These are phyloP conservation scores for Amylostereum chailletii DNA, from an alignment of 1,284 basidiomycete genomes.

Conservation along the genomic window DNA sequence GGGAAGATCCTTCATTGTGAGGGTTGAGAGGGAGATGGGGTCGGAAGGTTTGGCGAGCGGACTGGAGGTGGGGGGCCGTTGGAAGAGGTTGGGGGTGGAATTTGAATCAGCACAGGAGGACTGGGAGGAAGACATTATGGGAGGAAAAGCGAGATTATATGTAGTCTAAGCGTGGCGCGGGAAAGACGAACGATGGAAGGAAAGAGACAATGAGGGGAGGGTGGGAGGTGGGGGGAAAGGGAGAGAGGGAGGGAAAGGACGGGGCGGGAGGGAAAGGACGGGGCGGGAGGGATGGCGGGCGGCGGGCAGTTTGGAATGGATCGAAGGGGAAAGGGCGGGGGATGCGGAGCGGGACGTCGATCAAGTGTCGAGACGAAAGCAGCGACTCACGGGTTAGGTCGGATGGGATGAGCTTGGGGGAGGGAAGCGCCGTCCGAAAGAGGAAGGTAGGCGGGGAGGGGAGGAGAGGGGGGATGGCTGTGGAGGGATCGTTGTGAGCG, in stretches of 20 bases:
- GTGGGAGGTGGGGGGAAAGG: conserved; percentile 5
- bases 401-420: no score
- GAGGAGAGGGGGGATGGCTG: no score
- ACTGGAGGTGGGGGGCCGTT: conserved; percentile 18
- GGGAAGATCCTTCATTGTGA: conserved; percentile 70
- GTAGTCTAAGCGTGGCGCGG: conserved; percentile 5
- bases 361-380: no score
- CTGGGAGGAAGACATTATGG: conserved; percentile 21
- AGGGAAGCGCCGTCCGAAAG: no score
- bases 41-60: conserved; percentile 28
- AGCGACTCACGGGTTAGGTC: no score
- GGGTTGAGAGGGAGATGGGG: conserved; percentile 23
- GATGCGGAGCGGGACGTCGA: no score
- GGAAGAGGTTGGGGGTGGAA: conserved; percentile 18
- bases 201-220: conserved; percentile 4
- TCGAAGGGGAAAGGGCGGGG: no score
- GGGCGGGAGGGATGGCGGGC: neutral
- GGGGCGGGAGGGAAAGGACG: neutral
- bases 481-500: no score
- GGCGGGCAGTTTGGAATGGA: neutral
- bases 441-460: no score
- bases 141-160: neutral
- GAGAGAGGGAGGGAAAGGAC: neutral
- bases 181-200: conserved; percentile 1
- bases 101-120: conserved; percentile 11